Conservation (phyloP, 495 filamentous ascomycete species). For the Tuber calosporum region DNA sequence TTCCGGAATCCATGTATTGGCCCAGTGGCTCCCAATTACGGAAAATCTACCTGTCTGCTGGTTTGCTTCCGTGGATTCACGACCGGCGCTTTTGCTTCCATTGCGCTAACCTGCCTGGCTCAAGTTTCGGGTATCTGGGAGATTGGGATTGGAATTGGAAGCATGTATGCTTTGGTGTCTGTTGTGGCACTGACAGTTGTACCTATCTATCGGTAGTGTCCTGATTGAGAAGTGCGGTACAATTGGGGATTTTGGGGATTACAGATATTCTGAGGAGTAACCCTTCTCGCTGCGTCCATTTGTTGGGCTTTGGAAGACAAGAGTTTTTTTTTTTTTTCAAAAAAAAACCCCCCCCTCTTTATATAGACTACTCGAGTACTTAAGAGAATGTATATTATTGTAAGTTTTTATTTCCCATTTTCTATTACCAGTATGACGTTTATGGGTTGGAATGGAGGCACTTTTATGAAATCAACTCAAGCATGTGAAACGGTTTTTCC, state of each 20-base stretch:
- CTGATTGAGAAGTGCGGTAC: conserved; percentile 52
- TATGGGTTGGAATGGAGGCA: neutral
- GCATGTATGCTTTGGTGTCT: conserved; percentile 56
- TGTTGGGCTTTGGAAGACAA: conserved; percentile 47
- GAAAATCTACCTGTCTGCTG: conserved; percentile 56
- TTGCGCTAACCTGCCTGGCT: conserved; percentile 57
- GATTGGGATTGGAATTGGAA: conserved; percentile 67
- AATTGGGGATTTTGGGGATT: conserved; percentile 54
- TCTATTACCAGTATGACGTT: neutral
- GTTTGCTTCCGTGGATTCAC: conserved; percentile 63
- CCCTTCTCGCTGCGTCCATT: conserved; percentile 50
- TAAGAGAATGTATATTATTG: neutral
- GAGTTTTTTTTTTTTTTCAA: no score
- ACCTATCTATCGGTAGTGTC: conserved; percentile 72
- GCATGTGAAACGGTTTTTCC: neutral
- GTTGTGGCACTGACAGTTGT: conserved; percentile 61
- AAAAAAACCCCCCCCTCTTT: no score
- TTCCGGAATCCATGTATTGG: conserved; percentile 59
- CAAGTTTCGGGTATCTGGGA: conserved; percentile 66
- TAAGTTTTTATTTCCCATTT: neutral
- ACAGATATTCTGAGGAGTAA: conserved; percentile 61
- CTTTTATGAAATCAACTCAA: neutral
- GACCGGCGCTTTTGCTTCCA: conserved; percentile 63
- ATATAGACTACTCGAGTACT: neutral
- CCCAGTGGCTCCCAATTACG: conserved; percentile 59